Conservation (phyloP, 257 asterid genomes). For the Nicotiana undulata region DNA sequence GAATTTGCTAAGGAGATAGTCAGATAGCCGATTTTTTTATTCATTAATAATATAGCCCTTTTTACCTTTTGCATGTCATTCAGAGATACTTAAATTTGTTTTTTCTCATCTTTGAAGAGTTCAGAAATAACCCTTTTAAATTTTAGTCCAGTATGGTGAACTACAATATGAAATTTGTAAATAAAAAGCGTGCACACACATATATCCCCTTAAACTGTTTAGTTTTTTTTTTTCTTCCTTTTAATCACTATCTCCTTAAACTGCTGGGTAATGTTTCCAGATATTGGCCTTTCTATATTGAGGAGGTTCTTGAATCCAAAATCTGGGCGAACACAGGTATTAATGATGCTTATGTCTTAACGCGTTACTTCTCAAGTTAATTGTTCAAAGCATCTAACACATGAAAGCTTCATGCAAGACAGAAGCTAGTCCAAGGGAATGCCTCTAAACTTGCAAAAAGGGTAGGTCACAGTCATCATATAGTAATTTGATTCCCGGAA, state of each 20-base stretch:
- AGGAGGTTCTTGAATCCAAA: conserved; percentile 70
- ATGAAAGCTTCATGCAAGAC: conserved; percentile 49
- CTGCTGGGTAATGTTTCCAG: conserved; percentile 32
- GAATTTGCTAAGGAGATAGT: neutral
- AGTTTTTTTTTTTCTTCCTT: neutral
- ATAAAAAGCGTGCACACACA: neutral
- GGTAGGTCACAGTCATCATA: conserved; percentile 38
- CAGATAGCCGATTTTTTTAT: neutral
- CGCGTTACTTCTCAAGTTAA: conserved; percentile 9
- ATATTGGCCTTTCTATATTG: conserved; percentile 82
- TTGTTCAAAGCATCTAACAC: conserved; percentile 27
- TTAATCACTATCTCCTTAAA: neutral
- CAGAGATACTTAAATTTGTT: neutral
- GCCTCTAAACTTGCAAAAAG: conserved; percentile 90
- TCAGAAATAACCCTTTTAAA: neutral
- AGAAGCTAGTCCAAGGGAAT: conserved; percentile 60
- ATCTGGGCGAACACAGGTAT: conserved; percentile 53
- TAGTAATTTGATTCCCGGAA: neutral
- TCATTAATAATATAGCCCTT: neutral
- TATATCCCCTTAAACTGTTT: neutral
- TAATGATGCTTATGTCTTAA: conserved; percentile 7
- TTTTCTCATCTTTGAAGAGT: neutral
- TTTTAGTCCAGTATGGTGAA: neutral
- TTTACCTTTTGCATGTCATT: neutral
- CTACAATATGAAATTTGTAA: neutral